Evolutionary conservation across 345 rosid genomes (phyloP), one percentile per base, ranked within the genome.

Genomic region (Fremontodendron californicum): DNA sequence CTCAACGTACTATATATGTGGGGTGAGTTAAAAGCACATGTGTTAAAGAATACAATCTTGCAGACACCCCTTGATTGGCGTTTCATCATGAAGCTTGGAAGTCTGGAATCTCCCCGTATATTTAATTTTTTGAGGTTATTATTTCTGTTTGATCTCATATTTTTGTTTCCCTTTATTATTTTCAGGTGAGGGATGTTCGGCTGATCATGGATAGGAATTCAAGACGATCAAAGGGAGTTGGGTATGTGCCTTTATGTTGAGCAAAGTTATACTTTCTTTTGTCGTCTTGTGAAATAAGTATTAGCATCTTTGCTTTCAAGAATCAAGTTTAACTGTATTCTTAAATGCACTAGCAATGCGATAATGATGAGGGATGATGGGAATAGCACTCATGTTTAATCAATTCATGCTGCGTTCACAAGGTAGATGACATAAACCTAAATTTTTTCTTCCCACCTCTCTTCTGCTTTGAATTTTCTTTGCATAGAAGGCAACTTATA

Each of bases 291-390:
- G 83, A 80, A 86, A 77, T 76, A 85, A 75, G 81, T 80, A 81
- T 78, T 80, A 83, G 89, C 85, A 78, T 80, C 86, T 86, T 83
- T 88, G 85, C 79, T 87, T 85, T 79, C 78, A 82, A 94, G 89
- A 87, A 89, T 85, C 90, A 90, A 79, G 85, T 91, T 94, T 93
- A 90, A 91, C 88, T 91, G 91, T 89, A 94, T 92, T 90, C 87
- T 90, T 90, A 91, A 93, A 92, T 92, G 81, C 88, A 92, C 93
- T 94, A 92, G 89, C 96, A 87, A 89, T 92, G 98, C 96, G 91
- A 91, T 91, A 87, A 89, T 94, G 96, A 94, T 92, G 97, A 91
- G 91, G 90, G 94, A 91, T 91, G 97, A 83, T 91, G 94, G 92
- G 90, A 91, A 85, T 89, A 88, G 90, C 91, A 87, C 93, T 82